Percentiles rank a stretch among this genome's conserved stretches.
Evolutionary conservation across 768 basidiomycete species (phyloP).

Genomic region (Tricholoma furcatifolium): DNA sequence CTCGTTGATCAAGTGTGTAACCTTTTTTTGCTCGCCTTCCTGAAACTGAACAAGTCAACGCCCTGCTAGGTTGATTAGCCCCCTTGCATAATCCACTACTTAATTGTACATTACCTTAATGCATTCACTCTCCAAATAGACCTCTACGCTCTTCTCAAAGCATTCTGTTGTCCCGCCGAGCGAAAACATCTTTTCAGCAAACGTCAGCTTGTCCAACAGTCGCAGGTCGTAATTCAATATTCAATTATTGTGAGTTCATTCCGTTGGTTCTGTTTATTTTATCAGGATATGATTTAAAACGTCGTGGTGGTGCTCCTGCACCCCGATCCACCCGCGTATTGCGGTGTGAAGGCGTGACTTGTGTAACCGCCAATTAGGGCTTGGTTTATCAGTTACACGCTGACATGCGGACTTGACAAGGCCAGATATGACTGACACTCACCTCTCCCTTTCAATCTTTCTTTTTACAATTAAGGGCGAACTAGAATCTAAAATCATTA

Average conservation of each 20-base stretch:
- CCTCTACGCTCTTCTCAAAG: slow-evolving; percentile 4
- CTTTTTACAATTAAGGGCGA: neutral
- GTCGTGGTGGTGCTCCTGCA: slow-evolving; percentile 63
- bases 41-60: slow-evolving; percentile 5
- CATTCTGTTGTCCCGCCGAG: neutral
- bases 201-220: too few species aligned
- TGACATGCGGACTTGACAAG: slow-evolving; percentile 66
- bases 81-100: slow-evolving; percentile 61
- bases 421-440: slow-evolving; percentile 79
- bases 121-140: slow-evolving; percentile 19
- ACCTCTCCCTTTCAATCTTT: slow-evolving; percentile 7
- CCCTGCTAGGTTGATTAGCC: slow-evolving; percentile 78
- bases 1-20: slow-evolving; percentile 90
- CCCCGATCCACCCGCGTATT: slow-evolving; percentile 25
- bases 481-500: slow-evolving; percentile 12
- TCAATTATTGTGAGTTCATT: slow-evolving; percentile 16
- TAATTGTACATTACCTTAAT: slow-evolving; percentile 27
- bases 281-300: slow-evolving; percentile 52
- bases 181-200: neutral
- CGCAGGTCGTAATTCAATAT: neutral
- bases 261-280: neutral
- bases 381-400: slow-evolving; percentile 48
- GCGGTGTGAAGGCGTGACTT: slow-evolving; percentile 12
- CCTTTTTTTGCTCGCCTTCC: neutral
- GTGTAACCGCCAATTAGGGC: slow-evolving; percentile 48